These are phyloP conservation scores for Nakazawaea laoshanensis DNA, from an alignment of 805 yeast species.

Conservation along the genomic window DNA sequence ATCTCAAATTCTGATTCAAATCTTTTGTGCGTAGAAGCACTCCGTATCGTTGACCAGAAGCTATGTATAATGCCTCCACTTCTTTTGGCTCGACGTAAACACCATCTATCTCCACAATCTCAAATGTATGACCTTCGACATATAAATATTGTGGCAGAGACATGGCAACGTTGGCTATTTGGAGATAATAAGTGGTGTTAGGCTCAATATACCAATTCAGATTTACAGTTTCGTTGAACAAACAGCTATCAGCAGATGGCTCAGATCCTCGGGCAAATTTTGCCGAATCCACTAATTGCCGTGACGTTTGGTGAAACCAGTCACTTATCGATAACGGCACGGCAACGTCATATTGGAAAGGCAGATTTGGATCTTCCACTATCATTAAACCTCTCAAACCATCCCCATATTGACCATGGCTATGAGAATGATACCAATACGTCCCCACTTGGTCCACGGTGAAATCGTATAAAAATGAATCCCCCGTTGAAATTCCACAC, in stretches of 20 bases:
- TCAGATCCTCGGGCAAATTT: constrained; percentile 39
- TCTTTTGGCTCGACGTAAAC: constrained; percentile 40
- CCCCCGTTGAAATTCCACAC: constrained; percentile 35
- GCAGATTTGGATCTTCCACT: constrained; percentile 25
- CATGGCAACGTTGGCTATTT: constrained; percentile 46
- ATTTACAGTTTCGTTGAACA: constrained; percentile 38
- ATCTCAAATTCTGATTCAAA: constrained; percentile 23
- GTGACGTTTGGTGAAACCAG: constrained; percentile 35
- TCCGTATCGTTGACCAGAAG: constrained; percentile 32
- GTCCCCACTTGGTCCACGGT: constrained; percentile 29
- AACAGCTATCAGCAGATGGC: constrained; percentile 35
- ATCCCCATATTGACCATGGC: constrained; percentile 35
- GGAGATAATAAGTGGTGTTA: constrained; percentile 34
- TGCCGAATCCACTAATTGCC: constrained; percentile 24
- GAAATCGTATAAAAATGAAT: constrained; percentile 29
- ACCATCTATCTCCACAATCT: constrained; percentile 53
- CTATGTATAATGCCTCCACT: constrained; percentile 35
- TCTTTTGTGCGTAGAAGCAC: constrained; percentile 29
- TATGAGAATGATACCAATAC: constrained; percentile 38
- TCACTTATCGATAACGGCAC: constrained; percentile 32
- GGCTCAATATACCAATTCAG: constrained; percentile 34
- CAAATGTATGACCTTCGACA: constrained; percentile 41
- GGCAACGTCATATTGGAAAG: constrained; percentile 36
- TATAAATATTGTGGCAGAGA: constrained; percentile 47
- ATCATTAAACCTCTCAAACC: constrained; percentile 35